A percentile compares a stretch with the other conserved stretches of the same genome.
These are phyloP conservation scores for Pelargonium australe DNA, from an alignment of 441 rosid species.

Conservation along the genomic window DNA sequence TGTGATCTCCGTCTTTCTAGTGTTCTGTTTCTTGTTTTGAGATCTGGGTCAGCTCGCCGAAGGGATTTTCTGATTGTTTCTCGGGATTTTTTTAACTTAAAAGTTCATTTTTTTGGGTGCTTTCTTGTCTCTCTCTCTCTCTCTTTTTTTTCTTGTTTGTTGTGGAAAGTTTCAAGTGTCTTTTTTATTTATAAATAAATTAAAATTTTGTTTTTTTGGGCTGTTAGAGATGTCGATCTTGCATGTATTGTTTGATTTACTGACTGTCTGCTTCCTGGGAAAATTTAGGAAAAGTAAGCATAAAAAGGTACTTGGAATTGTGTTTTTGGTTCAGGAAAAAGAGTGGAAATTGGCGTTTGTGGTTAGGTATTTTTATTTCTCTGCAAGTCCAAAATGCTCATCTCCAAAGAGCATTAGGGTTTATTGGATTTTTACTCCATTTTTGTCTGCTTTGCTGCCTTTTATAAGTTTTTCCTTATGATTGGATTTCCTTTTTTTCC, in stretches of 20 bases:
- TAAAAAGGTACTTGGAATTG: neutral
- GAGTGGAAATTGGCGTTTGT: neutral
- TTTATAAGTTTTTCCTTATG: neutral
- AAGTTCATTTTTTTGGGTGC: neutral
- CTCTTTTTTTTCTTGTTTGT: neutral
- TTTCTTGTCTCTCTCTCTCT: neutral
- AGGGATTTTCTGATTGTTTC: neutral
- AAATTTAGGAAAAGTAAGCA: conserved; percentile 1
- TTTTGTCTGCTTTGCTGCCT: neutral
- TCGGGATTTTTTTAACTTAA: neutral
- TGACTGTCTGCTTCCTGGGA: conserved; percentile 14
- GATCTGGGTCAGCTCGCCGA: conserved; percentile 8
- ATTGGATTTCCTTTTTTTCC: neutral
- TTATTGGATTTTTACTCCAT: neutral
- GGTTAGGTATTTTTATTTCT: neutral
- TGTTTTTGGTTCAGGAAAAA: conserved; percentile 2
- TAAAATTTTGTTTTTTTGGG: neutral
- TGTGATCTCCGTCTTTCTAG: conserved; percentile 3
- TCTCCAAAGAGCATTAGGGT: neutral
- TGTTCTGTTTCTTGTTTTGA: neutral
- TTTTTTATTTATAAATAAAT: neutral
- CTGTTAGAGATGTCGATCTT: conserved; percentile 19
- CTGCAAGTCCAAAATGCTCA: neutral
- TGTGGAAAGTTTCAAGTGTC: neutral
- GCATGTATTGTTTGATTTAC: conserved; percentile 10